Evolutionary conservation across 108 stramenopile species (phyloP).

Genomic region (Nannochloropsis salina): DNA sequence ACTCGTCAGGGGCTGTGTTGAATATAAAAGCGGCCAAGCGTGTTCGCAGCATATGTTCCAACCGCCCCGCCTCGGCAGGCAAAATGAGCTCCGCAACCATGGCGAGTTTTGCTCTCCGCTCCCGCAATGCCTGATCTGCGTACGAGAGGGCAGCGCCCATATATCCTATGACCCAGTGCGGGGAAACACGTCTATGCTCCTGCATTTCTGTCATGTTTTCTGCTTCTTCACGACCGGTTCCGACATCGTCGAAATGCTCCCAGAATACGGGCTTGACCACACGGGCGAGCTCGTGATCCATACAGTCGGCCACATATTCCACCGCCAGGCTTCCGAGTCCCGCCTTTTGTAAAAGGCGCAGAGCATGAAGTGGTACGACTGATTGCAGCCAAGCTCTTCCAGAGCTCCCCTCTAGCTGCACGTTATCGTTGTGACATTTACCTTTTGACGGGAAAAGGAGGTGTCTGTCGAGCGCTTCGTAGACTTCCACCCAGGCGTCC

Average conservation of each 20-base stretch:
- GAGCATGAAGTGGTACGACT: background rate
- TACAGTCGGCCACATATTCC: background rate
- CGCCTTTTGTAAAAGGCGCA: background rate
- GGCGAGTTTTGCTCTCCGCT: conserved; percentile 1
- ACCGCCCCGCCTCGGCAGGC: background rate
- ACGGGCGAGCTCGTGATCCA: background rate
- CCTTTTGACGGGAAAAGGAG: background rate
- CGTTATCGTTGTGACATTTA: background rate
- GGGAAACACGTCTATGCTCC: background rate
- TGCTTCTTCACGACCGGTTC: background rate
- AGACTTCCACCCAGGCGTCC: conserved; percentile 5
- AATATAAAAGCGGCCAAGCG: background rate
- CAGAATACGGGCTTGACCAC: background rate
- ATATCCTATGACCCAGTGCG: background rate
- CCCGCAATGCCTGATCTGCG: background rate
- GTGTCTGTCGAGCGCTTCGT: background rate
- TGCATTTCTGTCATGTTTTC: background rate
- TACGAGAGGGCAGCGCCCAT: conserved; percentile 1
- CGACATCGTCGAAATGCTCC: background rate
- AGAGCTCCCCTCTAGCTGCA: background rate
- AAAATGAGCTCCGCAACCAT: background rate
- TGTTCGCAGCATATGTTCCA: background rate
- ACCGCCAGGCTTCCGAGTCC: conserved; percentile 1
- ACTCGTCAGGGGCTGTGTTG: background rate
- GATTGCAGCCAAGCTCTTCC: background rate